Base-by-base conservation (phyloP, 805 yeast species). In the Starmerella apis region DNA sequence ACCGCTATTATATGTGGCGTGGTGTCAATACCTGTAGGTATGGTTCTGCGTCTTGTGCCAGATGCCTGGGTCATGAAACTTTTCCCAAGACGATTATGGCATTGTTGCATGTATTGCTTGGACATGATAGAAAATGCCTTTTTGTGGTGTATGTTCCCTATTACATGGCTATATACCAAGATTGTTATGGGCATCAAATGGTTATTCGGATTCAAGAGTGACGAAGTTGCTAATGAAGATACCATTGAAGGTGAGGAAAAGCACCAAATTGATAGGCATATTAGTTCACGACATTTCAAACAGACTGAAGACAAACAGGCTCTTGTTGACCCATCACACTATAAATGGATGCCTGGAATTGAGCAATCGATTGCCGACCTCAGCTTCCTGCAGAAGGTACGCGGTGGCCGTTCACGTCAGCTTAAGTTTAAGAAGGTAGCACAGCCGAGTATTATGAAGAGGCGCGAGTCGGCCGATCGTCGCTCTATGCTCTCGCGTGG, bases 1-100 rank as follows among this genome's bases (percentile, higher is more conserved):
- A 79, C 86, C 2, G 92, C 97, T 0, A 67, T 90, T 4, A 61
- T 83, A 24, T 78, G 94, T 68, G 97, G 97, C 27, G 63, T 83
- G 55, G 44, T 83, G 16, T 81, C 95, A 14, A 68, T 92, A 36
- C 96, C 97, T 0, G 74, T 78, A 41, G 97, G 96, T 49, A 63
- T 72, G 18, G 23, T 87, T 11, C 75, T 90, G 39, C 77, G 99
- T 63, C 73, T 82, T 10, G 72, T 83, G 31, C 98, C 99, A 2
- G 95, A 94, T 66, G 70, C 71, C 51, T 78, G 86, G 83, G 81
- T 78, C 1, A 72, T 73, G 49, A 71, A 64, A 49, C 61, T 76
- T 13, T 83, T 83, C 78, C 95, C 95, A 32, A 70, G 79, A 1
- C 68, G 69, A 51, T 68, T 74, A 6, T 76, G 76, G 64, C 66